phyloP scores from a whole-genome alignment of 2,329 filamentous ascomycete genomes.

The Pyrenochaeta sp. region DNA sequence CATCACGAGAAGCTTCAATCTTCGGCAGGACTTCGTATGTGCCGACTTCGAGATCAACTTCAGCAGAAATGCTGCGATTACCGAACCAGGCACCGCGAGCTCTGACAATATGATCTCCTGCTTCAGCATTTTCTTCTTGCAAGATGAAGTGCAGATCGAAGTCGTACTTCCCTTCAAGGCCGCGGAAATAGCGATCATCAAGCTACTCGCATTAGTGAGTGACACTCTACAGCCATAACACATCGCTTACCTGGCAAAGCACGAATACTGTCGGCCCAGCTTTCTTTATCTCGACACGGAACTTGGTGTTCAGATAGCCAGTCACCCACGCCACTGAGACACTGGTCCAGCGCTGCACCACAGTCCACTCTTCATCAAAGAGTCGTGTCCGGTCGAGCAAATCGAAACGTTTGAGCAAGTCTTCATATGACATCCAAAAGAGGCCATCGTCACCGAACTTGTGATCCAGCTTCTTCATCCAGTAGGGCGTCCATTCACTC shows the following conservation, averaged over 20 bases:
- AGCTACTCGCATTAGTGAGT: conserved; percentile 56
- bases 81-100: conserved; percentile 63
- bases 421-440: conserved; percentile 69
- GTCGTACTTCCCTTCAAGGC: conserved; percentile 63
- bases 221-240: conserved; percentile 51
- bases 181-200: conserved; percentile 67
- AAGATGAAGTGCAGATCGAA: conserved; percentile 67
- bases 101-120: conserved; percentile 64
- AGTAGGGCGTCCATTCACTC: conserved; percentile 83
- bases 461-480: conserved; percentile 74
- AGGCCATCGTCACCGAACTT: conserved; percentile 78
- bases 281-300: conserved; percentile 62
- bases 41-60: conserved; percentile 76
- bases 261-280: conserved; percentile 64
- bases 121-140: conserved; percentile 57
- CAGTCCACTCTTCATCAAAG: conserved; percentile 66
- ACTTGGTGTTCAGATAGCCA: conserved; percentile 68
- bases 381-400: conserved; percentile 67
- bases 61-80: conserved; percentile 77
- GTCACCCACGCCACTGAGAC: conserved; percentile 67
- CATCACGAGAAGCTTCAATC: conserved; percentile 68
- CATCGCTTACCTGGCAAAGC: conserved; percentile 63
- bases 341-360: conserved; percentile 68
- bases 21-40: conserved; percentile 78
- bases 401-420: conserved; percentile 65